Base-by-base conservation (phyloP, 2,329 filamentous ascomycete species). In the Paecilomyces dactylethromorphus region DNA sequence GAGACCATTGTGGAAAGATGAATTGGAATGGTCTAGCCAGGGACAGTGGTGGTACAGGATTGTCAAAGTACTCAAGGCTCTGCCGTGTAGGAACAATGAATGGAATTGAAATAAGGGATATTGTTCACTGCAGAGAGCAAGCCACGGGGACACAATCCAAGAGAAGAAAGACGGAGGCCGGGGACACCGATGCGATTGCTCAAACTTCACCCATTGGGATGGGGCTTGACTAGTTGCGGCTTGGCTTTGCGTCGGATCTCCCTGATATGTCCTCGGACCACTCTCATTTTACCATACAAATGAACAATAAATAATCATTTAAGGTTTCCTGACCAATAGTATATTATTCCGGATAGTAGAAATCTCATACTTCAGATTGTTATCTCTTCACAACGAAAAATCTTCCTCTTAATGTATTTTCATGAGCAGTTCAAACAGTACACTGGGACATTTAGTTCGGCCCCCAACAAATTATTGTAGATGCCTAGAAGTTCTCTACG, bases 21-120 rank as follows among this genome's bases (percentile, higher is more conserved):
- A 66, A 64, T 57, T 66, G 66, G 53, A 65, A 18, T 10, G n/a
- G 32, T 11, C 32, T 11, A 13, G 11, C 32, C 7, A 66, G 35
- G 66, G 61, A 63, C 21, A 29, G 13, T 45, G 13, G 5, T 18
- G 35, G 13, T 45, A 11, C 1, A 18, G 1, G 35, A 45, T 13
- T 3, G 10, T 11, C 10, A 29, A 52, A n/a, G 26, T 21, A 52
- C 26, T 29, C 13, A 22, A 52, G 24, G 39, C 39, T 45, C 39
- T 45, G 4, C 39, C n/a, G n/a, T 45, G n/a, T 18, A 45, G 39
- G 39, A 18, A 45, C 18, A 21, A 45, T 45, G 15, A 45, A 45
- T 45, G 39, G 39, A 18, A 45, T 45, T 8, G 39, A 45, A 45
- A 18, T 1, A 6, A 8, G 3, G 10, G 39, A 21, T 45, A 10